Evolutionary conservation across 805 yeast genomes (phyloP).

Genomic region (Schwanniomyces polymorphus): DNA sequence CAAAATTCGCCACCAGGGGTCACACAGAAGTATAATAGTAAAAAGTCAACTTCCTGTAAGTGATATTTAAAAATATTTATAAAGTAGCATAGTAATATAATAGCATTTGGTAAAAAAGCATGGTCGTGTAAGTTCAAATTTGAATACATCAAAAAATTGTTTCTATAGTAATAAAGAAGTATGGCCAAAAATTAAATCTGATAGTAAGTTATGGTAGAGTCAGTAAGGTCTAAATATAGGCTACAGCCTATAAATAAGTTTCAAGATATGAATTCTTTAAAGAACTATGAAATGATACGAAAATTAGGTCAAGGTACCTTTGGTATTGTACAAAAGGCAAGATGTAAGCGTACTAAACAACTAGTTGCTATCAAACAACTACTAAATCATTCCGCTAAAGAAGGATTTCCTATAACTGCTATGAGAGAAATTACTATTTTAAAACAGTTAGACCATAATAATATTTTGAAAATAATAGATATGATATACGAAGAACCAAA

Average conservation of each 20-base stretch:
- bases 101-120: background rate
- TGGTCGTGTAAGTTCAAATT: background rate
- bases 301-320: slow-evolving; percentile 49
- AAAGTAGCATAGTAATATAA: background rate
- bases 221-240: background rate
- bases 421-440: slow-evolving; percentile 86
- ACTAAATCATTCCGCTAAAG: slow-evolving; percentile 72
- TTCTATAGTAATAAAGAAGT: background rate
- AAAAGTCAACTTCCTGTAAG: too few relatives aligned
- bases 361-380: slow-evolving; percentile 87
- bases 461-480: slow-evolving; percentile 76
- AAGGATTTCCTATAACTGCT: slow-evolving; percentile 92
- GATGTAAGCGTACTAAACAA: slow-evolving; percentile 49
- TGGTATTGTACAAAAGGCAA: slow-evolving; percentile 81
- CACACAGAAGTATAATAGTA: background rate
- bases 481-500: slow-evolving; percentile 55
- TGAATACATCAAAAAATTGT: background rate
- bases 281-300: slow-evolving; percentile 31
- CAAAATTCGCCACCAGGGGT: slow-evolving; percentile 13
- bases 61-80: background rate
- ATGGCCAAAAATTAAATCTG: background rate
- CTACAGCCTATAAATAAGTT: slow-evolving; percentile 21
- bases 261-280: slow-evolving; percentile 30
- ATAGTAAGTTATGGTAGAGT: background rate
- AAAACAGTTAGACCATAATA: slow-evolving; percentile 65